Percentiles rank a stretch among this genome's conserved stretches.
Conservation (phyloP, 2,329 filamentous ascomycete genomes). For the Ascomycota sp. region DNA sequence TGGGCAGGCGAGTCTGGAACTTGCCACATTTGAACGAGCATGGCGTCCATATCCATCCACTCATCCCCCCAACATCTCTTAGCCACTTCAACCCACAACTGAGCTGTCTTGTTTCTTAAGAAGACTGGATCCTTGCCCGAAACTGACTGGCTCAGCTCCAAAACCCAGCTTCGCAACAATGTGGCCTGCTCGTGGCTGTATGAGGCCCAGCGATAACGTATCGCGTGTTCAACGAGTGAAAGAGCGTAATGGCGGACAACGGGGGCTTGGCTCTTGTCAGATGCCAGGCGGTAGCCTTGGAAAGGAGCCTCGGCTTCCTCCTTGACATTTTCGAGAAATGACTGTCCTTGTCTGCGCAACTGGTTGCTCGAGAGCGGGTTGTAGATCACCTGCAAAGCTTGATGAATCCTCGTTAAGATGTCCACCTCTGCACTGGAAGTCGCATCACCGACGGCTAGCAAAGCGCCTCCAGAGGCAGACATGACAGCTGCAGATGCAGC, state of each 20-base stretch:
- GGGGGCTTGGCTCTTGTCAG: constrained; percentile 49
- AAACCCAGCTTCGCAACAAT: constrained; percentile 51
- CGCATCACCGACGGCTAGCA: constrained; percentile 10
- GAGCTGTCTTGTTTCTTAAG: constrained; percentile 77
- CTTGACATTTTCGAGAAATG: constrained; percentile 73
- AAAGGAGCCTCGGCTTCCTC: constrained; percentile 54
- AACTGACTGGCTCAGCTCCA: constrained; percentile 54
- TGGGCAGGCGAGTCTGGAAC: constrained; percentile 34
- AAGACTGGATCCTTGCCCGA: constrained; percentile 54
- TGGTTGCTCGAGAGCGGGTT: constrained; percentile 60
- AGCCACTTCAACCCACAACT: constrained; percentile 84
- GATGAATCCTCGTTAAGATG: constrained; percentile 46
- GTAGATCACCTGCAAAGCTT: constrained; percentile 75
- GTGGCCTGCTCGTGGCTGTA: constrained; percentile 46
- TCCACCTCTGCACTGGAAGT: constrained; percentile 17
- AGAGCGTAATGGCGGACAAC: constrained; percentile 85
- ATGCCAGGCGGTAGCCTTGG: constrained; percentile 65
- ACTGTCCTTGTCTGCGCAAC: constrained; percentile 58
- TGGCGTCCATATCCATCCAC: constrained; percentile 85
- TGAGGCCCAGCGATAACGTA: constrained; percentile 63
- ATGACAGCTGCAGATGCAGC: constrained; percentile 5
- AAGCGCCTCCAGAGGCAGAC: constrained; percentile 16
- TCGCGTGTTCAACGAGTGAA: constrained; percentile 71
- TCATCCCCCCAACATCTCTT: constrained; percentile 82
- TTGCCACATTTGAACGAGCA: constrained; percentile 68